Evolutionary conservation across 208 protist genomes (phyloP).

Genomic region (Leishmania tarentolae): DNA sequence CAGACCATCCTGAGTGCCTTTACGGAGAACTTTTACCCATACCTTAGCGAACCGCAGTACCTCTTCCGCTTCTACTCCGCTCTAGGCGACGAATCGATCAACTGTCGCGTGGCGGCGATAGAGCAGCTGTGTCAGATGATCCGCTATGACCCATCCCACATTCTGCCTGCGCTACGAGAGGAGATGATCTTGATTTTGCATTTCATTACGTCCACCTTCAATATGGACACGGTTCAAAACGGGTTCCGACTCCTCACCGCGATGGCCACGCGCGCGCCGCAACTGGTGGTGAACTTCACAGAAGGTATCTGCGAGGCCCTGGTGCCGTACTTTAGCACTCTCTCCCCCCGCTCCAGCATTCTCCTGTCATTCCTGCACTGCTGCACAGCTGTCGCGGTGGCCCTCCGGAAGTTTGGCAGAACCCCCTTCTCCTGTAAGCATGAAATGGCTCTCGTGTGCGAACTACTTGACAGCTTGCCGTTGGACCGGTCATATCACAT

Average conservation of each 20-base stretch:
- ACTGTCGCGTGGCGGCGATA: constrained; percentile 75
- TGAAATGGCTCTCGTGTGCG: constrained; percentile 61
- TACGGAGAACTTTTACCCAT: constrained; percentile 83
- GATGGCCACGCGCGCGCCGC: constrained; percentile 67
- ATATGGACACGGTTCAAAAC: constrained; percentile 54
- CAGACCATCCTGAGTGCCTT: constrained; percentile 75
- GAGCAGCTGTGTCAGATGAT: constrained; percentile 86
- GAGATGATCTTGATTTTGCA: constrained; percentile 74
- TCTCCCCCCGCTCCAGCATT: constrained; percentile 46
- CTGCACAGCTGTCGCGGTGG: constrained; percentile 67
- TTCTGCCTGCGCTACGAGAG: constrained; percentile 77
- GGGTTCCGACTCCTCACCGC: constrained; percentile 75
- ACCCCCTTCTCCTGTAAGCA: constrained; percentile 43
- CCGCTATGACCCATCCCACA: constrained; percentile 81
- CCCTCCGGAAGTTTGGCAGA: constrained; percentile 63
- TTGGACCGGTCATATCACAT: constrained; percentile 53
- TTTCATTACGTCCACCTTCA: constrained; percentile 54
- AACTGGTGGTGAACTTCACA: constrained; percentile 79
- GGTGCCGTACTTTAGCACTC: constrained; percentile 47
- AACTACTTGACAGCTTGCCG: constrained; percentile 67
- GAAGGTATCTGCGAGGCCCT: constrained; percentile 71
- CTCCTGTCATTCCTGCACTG: constrained; percentile 73
- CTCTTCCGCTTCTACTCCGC: constrained; percentile 73
- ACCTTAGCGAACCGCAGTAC: constrained; percentile 84
- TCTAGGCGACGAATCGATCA: constrained; percentile 82